Evolutionary conservation across 2,329 filamentous ascomycete species (phyloP), one percentile per base, ranked within the genome.

Genomic region (Verticillium isaacii): DNA sequence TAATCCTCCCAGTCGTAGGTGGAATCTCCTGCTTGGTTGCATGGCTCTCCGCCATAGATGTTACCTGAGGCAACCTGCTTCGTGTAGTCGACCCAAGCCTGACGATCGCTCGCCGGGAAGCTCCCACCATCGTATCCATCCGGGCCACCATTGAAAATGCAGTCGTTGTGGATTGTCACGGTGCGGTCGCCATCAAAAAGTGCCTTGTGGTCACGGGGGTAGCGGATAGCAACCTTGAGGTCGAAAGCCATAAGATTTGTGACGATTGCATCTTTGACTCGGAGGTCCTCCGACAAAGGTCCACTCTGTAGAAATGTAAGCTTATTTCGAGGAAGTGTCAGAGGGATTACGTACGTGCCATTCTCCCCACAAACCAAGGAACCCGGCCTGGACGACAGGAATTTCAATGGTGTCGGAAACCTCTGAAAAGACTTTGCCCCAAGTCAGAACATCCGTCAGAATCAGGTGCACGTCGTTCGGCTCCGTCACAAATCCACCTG

Each of bases 81-180:
- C 14, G 60, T 52, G 61, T 66, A 66, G 39, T 66, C 61, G n/a
- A 57, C 34, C 64, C 64, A 66, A 1, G n/a, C 32, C 56, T 63
- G 55, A n/a, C 59, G 59, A 54, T 63, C 64, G 11, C 61, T 61
- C 7, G 23, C 23, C 7, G 64, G 64, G 32, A 60, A 65, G 9
- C 63, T 66, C 32, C 64, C 64, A 34, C 64, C 61, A 41, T 65
- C 64, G 39, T 54, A n/a, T 9, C 63, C 64, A 8, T 37, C 37
- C 2, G 63, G 67, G 72, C 77, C 29, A 70, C 68, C 9, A 70
- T 69, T 17, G 70, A 69, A n/a, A 69, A 70, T 29, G 71, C 71
- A 37, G 68, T 68, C 23, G 74, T 75, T 19, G 72, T 77, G 19
- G 37, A 73, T 66, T 0, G 73, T 77, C 1, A 68, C 72, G 2